Conservation (phyloP, 176 grass and related monocot species). For the Neostapfia colusana region DNA sequence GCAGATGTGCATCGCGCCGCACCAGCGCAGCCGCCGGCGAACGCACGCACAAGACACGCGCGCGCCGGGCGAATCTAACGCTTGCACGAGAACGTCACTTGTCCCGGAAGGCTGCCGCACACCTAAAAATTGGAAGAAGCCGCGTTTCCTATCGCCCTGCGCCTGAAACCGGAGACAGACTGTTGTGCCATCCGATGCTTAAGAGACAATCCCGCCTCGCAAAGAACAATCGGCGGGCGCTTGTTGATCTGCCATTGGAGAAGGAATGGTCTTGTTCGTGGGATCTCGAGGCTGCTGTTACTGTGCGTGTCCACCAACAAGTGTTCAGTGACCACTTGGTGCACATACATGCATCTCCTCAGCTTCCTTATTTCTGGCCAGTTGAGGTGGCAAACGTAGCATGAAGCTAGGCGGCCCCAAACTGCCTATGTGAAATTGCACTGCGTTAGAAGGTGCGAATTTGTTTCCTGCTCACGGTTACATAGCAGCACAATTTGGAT, state of each 20-base stretch:
- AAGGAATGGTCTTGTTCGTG: not conserved
- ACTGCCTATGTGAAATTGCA: no score
- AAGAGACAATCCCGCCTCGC: not conserved
- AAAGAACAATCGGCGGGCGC: not conserved
- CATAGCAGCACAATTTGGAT: no score
- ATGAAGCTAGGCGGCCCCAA: no score
- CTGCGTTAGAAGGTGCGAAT: no score
- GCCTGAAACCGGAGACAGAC: not conserved
- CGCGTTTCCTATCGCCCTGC: not conserved
- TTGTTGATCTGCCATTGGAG: conserved; percentile 20
- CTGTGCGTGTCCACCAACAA: not conserved
- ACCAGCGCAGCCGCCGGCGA: conserved; percentile 9
- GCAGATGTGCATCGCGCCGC: not conserved
- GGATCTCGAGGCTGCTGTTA: not conserved
- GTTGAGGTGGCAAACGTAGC: no score
- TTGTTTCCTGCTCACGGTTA: no score
- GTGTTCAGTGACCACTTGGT: conserved; percentile 10
- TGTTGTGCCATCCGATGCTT: not conserved
- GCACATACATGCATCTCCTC: not conserved
- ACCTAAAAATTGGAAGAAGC: not conserved
- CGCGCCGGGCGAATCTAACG: not conserved
- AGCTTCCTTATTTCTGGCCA: not conserved
- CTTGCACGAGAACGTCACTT: conserved; percentile 3
- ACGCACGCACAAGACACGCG: not conserved
- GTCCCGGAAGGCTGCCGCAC: not conserved